Evolutionary conservation across 2,329 filamentous ascomycete species (phyloP), one percentile per base, ranked within the genome.

Genomic region (Trichoderma sp.): DNA sequence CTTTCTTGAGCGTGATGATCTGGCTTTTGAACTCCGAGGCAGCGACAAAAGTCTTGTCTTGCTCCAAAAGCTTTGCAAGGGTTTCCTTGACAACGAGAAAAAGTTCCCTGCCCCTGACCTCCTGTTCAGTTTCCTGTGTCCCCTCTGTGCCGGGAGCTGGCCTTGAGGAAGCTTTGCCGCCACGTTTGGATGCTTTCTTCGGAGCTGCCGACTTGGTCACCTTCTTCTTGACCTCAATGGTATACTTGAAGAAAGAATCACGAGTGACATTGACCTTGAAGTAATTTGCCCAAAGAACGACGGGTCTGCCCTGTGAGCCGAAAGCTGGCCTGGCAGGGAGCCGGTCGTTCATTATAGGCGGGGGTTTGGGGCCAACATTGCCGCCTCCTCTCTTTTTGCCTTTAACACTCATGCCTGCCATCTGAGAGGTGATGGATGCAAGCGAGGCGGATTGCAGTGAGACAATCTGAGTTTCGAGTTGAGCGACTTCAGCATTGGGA

Each of bases 251-350:
- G 5, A 88, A 71, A 0, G 74, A 72, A 2, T 79, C 75, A 0
- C 79, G 75, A 53, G 81, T 81, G 8, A 85, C 73, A 7, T 80
- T 75, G 62, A 89, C 71, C 1, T 79, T 79, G 74, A 87, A 88
- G 74, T 86, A 89, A 76, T 90, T 89, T 5, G 86, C 80, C 85
- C 86, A 88, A 0, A 89, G 79, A 2, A 79, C 75, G 3, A 87
- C 82, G 0, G 76, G 58, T 1, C 61, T 77, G 4, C 87, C 88
- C 6, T 74, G 74, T 3, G 76, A 81, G 23, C 87, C 86, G 73
- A 84, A 89, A 1, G 82, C 83, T 23, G 88, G 88, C 3, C 87
- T 83, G 8, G 76, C 70, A 3, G 87, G 85, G 61, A 88, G 81
- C 20, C 76, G 73, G 32, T 80, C 78, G 9, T 58, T 63, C 47